Evolutionary conservation across 1,284 basidiomycete genomes (phyloP).

Genomic region (Sphagnurus paluster): DNA sequence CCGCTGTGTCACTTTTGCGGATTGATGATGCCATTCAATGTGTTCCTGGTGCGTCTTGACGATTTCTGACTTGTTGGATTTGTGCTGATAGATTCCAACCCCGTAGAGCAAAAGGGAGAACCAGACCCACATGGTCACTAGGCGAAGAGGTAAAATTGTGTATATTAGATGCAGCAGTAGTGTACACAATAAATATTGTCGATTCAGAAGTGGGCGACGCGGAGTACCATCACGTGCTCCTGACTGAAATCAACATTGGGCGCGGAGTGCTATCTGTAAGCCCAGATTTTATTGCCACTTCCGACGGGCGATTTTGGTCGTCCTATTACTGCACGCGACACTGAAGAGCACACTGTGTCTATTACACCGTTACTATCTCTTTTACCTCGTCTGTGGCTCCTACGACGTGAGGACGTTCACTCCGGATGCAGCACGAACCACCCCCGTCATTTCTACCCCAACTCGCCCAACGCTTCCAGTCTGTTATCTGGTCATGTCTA

Average conservation of each 20-base stretch:
- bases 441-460: slow-evolving; percentile 46
- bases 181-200: slow-evolving; percentile 1
- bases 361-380: slow-evolving; percentile 8
- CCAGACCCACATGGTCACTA: slow-evolving; percentile 60
- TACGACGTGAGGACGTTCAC: slow-evolving; percentile 13
- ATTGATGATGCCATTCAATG: slow-evolving; percentile 96
- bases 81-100: slow-evolving; percentile 18
- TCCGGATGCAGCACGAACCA: slow-evolving; percentile 46
- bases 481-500: slow-evolving; percentile 75
- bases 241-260: no score
- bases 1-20: slow-evolving; percentile 91
- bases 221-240: slow-evolving; percentile 14
- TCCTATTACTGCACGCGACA: slow-evolving; percentile 18
- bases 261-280: no score
- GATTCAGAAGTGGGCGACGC: slow-evolving; percentile 16
- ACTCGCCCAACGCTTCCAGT: slow-evolving; percentile 65
- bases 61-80: slow-evolving; percentile 13
- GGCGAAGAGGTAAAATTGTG: slow-evolving; percentile 9
- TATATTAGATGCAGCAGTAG: slow-evolving; percentile 6
- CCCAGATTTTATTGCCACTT: no score
- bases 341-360: neutral
- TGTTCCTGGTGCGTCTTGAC: slow-evolving; percentile 61
- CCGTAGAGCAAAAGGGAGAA: slow-evolving; percentile 71
- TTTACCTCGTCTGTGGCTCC: slow-evolving; percentile 8
- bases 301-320: no score